Base-by-base conservation (phyloP, 208 protist genomes). In the Endotrypanum monterogeii region DNA sequence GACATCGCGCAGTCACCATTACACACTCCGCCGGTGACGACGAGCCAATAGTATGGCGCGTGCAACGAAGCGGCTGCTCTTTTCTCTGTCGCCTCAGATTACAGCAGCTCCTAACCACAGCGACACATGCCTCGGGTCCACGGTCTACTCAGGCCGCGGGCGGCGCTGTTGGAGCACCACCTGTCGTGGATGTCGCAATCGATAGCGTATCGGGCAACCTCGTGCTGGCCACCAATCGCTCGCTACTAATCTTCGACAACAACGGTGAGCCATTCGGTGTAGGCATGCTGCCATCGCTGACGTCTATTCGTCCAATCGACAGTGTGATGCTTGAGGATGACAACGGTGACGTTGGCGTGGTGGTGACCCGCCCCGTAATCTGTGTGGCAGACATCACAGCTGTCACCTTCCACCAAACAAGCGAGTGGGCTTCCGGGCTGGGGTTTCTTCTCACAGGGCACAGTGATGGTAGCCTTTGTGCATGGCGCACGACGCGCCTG, bases 1-100 rank as follows among this genome's bases (percentile, higher is more conserved):
- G 74, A 37, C 80, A 85, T 54, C 84, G 89, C 37, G 85, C 86
- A 50, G 78, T 96, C 71, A 95, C 82, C 77, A 83, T 89, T 74
- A 92, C 90, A 0, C 74, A 30, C 25, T 60, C 54, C 39, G 39
- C 37, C 12, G 57, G 71, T 46, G 82, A 80, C 52, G 76, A 76
- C 25, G 93, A 97, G 56, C 90, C 93, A 8, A 78, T 90, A 51
- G 79, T 97, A 51, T 95, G 93, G 89, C 86, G 89, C 11, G 79
- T 97, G 60, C 89, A 93, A 68, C 89, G 82, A 25, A 80, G 71
- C 30, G 81, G 81, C 14, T 78, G 73, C 54, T 74, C 12, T 37
- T 81, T 88, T 52, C 60, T 95, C 55, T 71, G 84, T 62, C 75
- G 75, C 1, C 84, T 95, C 1, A 58, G 84, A 48, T 44, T 89